Evolutionary conservation across 1,139 yeast species (phyloP).

Genomic region (Lodderomyces elongisporus): DNA sequence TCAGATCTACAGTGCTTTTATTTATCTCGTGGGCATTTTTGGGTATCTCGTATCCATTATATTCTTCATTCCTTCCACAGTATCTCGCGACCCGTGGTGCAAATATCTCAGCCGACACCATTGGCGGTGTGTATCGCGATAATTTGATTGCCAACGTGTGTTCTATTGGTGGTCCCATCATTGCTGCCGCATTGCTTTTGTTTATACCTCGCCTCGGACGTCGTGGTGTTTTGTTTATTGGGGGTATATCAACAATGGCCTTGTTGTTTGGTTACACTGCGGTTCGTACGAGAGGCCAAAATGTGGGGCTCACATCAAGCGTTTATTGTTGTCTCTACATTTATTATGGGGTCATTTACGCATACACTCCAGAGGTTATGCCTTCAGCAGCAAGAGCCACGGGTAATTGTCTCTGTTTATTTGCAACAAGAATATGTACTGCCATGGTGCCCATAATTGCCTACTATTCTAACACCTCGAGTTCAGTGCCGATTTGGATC

Average conservation of each 20-base stretch:
- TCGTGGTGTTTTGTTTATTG: constrained; percentile 29
- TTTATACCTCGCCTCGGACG: constrained; percentile 27
- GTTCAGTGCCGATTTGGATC: constrained; percentile 30
- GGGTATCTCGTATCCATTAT: constrained; percentile 37
- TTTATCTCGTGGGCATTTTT: constrained; percentile 33
- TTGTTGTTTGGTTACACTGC: constrained; percentile 32
- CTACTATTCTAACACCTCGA: constrained; percentile 23
- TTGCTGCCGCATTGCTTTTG: constrained; percentile 26
- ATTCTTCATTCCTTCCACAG: constrained; percentile 33
- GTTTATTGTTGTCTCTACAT: constrained; percentile 27
- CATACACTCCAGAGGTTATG: constrained; percentile 32
- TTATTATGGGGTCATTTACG: constrained; percentile 30
- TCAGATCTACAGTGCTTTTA: constrained; percentile 25
- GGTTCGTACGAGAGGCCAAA: constrained; percentile 23
- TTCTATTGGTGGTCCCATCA: constrained; percentile 29
- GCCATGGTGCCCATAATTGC: constrained; percentile 29
- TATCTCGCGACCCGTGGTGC: constrained; percentile 40
- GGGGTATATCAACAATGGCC: constrained; percentile 31
- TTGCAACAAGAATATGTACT: constrained; percentile 26
- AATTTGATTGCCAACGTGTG: constrained; percentile 25
- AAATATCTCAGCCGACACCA: constrained; percentile 22
- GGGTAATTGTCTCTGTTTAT: constrained; percentile 29
- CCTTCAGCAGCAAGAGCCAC: constrained; percentile 34
- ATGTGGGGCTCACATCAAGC: constrained; percentile 27
- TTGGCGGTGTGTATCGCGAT: constrained; percentile 30